phyloP scores from a whole-genome alignment of 2,329 filamentous ascomycete species.

The Aspergillus quadricinctus region DNA sequence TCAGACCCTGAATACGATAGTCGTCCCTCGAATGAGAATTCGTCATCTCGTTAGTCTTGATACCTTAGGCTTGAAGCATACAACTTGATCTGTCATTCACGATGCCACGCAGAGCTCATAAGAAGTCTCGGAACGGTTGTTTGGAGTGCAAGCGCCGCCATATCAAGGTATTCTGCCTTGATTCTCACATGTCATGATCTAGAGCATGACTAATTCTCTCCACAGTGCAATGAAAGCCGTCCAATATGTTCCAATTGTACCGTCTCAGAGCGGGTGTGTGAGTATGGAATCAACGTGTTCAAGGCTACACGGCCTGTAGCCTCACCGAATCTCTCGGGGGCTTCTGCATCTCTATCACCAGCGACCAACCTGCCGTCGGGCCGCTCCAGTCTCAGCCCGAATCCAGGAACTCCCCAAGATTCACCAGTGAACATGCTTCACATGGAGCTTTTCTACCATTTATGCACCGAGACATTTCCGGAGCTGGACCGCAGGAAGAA shows the following conservation, averaged over 20 bases:
- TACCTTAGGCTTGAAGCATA: background rate
- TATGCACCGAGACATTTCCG: conserved; percentile 12
- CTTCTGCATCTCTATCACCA: background rate
- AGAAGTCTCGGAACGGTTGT: conserved; percentile 38
- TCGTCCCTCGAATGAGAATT: background rate
- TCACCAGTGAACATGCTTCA: conserved; percentile 26
- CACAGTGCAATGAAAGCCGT: conserved; percentile 30
- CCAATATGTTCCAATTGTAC: conserved; percentile 32
- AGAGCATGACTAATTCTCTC: background rate
- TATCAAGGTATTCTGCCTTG: conserved; percentile 28
- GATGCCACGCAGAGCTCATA: conserved; percentile 27
- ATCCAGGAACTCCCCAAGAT: conserved; percentile 1
- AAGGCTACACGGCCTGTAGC: background rate
- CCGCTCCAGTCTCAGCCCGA: background rate
- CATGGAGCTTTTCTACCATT: conserved; percentile 26
- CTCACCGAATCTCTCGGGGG: background rate
- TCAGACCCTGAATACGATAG: background rate
- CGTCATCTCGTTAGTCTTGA: background rate
- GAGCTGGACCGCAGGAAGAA: background rate
- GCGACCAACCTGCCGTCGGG: background rate
- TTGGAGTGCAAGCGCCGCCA: conserved; percentile 36
- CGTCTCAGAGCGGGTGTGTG: conserved; percentile 17
- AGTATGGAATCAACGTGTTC: conserved; percentile 6
- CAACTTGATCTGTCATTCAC: background rate
- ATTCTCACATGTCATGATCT: background rate